A percentile compares a stretch with the other conserved stretches of the same genome.
These are phyloP conservation scores for Cadophora sp. DNA, from an alignment of 2,329 filamentous ascomycete species.

Conservation along the genomic window DNA sequence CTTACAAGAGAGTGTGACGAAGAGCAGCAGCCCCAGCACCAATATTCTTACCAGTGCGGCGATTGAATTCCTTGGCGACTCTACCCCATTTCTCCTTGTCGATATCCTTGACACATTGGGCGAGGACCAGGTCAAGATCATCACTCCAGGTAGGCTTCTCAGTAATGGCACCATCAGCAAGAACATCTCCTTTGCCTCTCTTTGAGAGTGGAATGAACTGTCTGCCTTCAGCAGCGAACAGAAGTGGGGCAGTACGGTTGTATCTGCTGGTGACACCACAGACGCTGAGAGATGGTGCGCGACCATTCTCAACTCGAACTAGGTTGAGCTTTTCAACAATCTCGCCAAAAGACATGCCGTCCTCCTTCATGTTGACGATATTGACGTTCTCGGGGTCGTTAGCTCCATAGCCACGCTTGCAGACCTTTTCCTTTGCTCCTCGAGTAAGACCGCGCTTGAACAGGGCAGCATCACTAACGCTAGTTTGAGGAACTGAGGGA, in stretches of 20 bases:
- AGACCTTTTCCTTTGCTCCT: slow-evolving; percentile 28
- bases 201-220: slow-evolving; percentile 38
- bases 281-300: slow-evolving; percentile 33
- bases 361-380: slow-evolving; percentile 43
- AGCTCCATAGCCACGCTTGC: slow-evolving; percentile 41
- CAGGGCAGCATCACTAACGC: slow-evolving; percentile 37
- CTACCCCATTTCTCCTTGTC: slow-evolving; percentile 36
- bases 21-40: slow-evolving; percentile 16
- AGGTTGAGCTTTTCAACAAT: slow-evolving; percentile 39
- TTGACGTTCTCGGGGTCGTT: slow-evolving; percentile 45
- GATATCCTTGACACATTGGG: slow-evolving; percentile 29
- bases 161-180: not conserved
- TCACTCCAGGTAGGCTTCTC: slow-evolving; percentile 29
- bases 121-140: slow-evolving; percentile 34
- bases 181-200: slow-evolving; percentile 24
- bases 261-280: slow-evolving; percentile 41
- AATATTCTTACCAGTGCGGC: slow-evolving; percentile 28
- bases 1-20: slow-evolving; percentile 28
- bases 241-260: slow-evolving; percentile 44
- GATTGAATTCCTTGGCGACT: slow-evolving; percentile 33
- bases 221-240: slow-evolving; percentile 39
- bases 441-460: slow-evolving; percentile 38
- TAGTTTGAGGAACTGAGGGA: slow-evolving; percentile 24
- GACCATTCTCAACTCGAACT: slow-evolving; percentile 32
- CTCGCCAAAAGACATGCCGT: slow-evolving; percentile 32